A percentile compares a stretch with the other conserved stretches of the same genome.
These are phyloP conservation scores for Ganoderma lingzhi DNA, from an alignment of 1,284 basidiomycete genomes.

Conservation along the genomic window DNA sequence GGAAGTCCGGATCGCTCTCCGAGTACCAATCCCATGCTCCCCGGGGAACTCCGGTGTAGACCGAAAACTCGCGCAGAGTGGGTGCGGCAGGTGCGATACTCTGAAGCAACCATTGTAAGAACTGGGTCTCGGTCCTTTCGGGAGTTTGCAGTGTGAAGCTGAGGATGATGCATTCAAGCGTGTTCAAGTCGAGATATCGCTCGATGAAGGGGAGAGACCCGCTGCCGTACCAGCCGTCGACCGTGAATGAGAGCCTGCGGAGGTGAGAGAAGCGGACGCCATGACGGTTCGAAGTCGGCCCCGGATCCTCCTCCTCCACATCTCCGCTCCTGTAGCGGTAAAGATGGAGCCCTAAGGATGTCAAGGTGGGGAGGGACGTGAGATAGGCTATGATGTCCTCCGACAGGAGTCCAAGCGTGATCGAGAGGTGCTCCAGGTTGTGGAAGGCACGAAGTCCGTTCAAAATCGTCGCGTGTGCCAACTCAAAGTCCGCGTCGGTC, in stretches of 20 bases:
- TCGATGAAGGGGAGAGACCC: not conserved
- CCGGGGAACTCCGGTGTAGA: not conserved
- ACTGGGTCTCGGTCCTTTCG: not conserved
- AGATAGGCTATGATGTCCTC: not conserved
- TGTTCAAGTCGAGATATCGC: not conserved
- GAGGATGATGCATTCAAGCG: not conserved
- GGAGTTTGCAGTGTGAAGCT: not conserved
- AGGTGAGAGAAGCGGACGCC: not conserved
- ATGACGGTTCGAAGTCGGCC: not conserved
- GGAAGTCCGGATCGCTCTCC: not conserved
- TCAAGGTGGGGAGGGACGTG: slow-evolving; percentile 10
- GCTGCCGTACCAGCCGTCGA: not conserved
- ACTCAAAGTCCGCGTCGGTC: not conserved
- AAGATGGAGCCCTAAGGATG: not conserved
- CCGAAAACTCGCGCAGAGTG: not conserved
- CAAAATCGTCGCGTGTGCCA: not conserved
- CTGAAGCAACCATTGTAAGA: not conserved
- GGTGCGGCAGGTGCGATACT: not conserved
- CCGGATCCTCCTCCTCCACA: not conserved
- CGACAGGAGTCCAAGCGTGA: not conserved
- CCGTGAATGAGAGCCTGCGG: slow-evolving; percentile 1
- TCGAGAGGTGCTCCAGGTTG: not conserved
- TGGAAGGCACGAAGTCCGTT: not conserved
- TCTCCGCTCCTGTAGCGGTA: not conserved
- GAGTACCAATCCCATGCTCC: not conserved